Conservation (phyloP, 768 basidiomycete species). For the Glaciozyma antarctica region DNA sequence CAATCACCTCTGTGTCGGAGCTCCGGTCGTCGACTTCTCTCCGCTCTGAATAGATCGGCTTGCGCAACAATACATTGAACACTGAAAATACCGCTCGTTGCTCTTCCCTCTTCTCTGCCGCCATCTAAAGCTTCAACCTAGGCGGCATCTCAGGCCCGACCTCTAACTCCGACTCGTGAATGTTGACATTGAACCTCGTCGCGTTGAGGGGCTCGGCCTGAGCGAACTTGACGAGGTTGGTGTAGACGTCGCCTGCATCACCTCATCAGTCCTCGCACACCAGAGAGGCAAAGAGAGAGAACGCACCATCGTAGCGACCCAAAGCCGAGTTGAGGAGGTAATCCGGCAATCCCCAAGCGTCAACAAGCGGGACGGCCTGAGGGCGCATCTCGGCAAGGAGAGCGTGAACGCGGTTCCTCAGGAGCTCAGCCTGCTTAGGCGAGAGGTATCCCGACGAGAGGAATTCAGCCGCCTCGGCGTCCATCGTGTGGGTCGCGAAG, state of each 20-base stretch:
- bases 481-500: slow-evolving; percentile 31
- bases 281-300: neutral
- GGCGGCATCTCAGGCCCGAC: slow-evolving; percentile 11
- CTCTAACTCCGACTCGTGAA: slow-evolving; percentile 15
- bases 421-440: slow-evolving; percentile 20
- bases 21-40: too few relatives aligned
- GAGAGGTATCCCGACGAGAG: slow-evolving; percentile 26
- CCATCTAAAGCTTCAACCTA: neutral
- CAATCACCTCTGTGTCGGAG: too few relatives aligned
- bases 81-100: too few relatives aligned
- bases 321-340: slow-evolving; percentile 28
- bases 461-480: slow-evolving; percentile 29
- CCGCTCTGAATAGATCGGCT: too few relatives aligned
- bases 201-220: slow-evolving; percentile 31
- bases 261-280: neutral
- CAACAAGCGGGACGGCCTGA: slow-evolving; percentile 34
- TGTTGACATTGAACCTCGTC: slow-evolving; percentile 27
- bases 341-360: slow-evolving; percentile 31
- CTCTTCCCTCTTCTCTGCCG: too few relatives aligned
- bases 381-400: slow-evolving; percentile 32
- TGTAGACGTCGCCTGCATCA: slow-evolving; percentile 19
- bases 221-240: slow-evolving; percentile 22
- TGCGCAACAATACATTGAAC: too few relatives aligned
- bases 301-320: slow-evolving; percentile 18
- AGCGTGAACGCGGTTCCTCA: slow-evolving; percentile 15